Evolutionary conservation across 371 early-diverging fungal genomes (phyloP).

Genomic region (Apophysomyces ossiformis): DNA sequence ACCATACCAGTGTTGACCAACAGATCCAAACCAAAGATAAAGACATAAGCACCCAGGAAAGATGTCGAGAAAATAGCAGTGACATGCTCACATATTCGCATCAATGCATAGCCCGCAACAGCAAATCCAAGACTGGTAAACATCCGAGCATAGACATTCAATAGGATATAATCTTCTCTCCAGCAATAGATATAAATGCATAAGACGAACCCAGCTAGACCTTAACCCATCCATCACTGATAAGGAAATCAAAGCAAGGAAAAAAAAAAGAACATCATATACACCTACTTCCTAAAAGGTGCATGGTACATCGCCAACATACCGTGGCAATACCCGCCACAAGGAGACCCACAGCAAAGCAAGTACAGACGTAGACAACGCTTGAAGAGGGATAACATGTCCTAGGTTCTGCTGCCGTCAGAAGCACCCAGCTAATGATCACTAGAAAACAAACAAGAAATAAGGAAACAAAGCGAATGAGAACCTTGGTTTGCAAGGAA

Average conservation of each 20-base stretch:
- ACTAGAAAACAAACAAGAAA: constrained; percentile 15
- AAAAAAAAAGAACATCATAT: neutral
- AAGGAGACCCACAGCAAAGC: constrained; percentile 26
- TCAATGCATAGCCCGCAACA: constrained; percentile 11
- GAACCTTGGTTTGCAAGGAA: too few species aligned
- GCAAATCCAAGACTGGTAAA: constrained; percentile 22
- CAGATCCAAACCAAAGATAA: constrained; percentile 36
- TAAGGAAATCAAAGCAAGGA: neutral
- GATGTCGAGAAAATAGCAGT: constrained; percentile 31
- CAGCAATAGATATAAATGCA: constrained; percentile 44
- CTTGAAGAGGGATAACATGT: constrained; percentile 24
- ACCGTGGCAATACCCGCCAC: constrained; percentile 18
- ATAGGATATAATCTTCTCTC: constrained; percentile 36
- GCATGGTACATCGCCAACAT: constrained; percentile 25
- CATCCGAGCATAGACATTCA: constrained; percentile 30
- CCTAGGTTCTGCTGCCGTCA: constrained; percentile 35
- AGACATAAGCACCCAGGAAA: constrained; percentile 34
- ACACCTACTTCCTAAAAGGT: constrained; percentile 21
- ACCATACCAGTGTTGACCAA: constrained; percentile 25
- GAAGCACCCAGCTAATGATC: constrained; percentile 30
- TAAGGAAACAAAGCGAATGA: neutral
- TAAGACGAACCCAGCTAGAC: constrained; percentile 30
- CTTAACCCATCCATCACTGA: constrained; percentile 7
- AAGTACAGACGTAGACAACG: constrained; percentile 22
- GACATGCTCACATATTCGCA: constrained; percentile 24